Evolutionary conservation across 345 rosid species (phyloP).

Genomic region (Linum trigynum): DNA sequence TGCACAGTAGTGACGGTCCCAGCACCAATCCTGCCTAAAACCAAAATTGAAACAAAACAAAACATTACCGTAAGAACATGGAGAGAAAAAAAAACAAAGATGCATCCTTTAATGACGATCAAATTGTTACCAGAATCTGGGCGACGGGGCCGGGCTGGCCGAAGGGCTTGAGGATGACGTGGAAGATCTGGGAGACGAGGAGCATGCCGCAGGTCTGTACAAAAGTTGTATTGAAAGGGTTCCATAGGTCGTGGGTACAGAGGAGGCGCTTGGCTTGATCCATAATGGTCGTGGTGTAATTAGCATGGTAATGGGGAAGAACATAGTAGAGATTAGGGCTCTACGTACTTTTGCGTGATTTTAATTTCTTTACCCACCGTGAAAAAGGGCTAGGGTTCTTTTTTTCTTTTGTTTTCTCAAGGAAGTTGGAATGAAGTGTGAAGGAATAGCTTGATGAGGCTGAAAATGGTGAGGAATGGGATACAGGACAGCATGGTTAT

Average conservation of each 20-base stretch:
- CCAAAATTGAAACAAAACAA: too few species aligned
- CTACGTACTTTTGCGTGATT: background rate
- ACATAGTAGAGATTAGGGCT: background rate
- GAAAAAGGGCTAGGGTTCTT: background rate
- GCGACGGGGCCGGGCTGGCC: constrained; percentile 85
- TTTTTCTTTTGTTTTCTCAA: background rate
- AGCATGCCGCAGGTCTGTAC: constrained; percentile 66
- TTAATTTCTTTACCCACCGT: too few species aligned
- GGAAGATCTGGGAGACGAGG: constrained; percentile 71
- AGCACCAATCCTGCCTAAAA: constrained; percentile 2
- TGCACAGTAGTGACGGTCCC: background rate
- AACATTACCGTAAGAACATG: too few species aligned
- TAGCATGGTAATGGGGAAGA: background rate
- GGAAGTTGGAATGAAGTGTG: too few species aligned
- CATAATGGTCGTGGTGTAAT: constrained; percentile 4
- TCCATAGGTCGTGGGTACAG: constrained; percentile 37
- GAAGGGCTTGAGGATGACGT: constrained; percentile 55
- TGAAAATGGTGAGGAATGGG: too few species aligned
- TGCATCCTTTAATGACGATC: too few species aligned
- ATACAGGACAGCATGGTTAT: too few species aligned
- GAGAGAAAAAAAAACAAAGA: too few species aligned
- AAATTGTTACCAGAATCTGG: constrained; percentile 50
- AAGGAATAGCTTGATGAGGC: too few species aligned
- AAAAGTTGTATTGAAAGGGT: constrained; percentile 58
- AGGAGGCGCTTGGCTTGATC: constrained; percentile 19